A percentile compares a stretch with the other conserved stretches of the same genome.
Evolutionary conservation across 2,329 filamentous ascomycete genomes (phyloP).

Genomic region (Fusarium annulatum): DNA sequence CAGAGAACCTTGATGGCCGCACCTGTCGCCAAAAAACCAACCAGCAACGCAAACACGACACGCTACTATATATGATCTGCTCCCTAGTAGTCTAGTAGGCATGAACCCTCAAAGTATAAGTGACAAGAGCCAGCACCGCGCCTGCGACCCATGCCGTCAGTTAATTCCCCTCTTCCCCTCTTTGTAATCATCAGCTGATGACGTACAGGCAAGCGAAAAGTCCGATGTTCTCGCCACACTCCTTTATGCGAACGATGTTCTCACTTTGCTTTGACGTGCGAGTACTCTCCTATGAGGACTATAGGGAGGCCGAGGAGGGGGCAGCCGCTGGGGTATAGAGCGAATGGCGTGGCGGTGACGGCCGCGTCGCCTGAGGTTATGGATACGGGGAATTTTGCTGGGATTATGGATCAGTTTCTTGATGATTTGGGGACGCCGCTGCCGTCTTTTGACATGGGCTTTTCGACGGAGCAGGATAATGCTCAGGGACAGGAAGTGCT

Average conservation of each 20-base stretch:
- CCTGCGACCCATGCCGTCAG: constrained; percentile 31
- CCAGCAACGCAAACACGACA: neutral
- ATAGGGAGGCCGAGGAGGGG: constrained; percentile 8
- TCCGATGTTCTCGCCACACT: constrained; percentile 25
- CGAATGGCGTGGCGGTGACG: neutral
- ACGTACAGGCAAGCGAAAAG: constrained; percentile 28
- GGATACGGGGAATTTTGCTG: neutral
- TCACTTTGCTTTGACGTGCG: constrained; percentile 28
- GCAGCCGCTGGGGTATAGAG: neutral
- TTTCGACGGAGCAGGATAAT: neutral
- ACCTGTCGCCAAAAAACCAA: constrained; percentile 1
- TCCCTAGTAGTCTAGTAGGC: neutral
- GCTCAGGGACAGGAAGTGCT: accelerated
- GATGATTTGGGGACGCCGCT: neutral
- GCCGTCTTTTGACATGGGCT: neutral
- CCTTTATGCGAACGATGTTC: constrained; percentile 32
- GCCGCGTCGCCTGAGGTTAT: neutral
- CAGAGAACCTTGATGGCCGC: constrained; percentile 29
- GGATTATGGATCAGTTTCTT: constrained; percentile 16
- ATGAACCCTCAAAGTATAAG: constrained; percentile 25
- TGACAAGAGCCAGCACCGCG: constrained; percentile 32
- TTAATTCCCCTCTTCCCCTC: neutral
- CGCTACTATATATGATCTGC: neutral
- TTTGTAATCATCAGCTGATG: constrained; percentile 8
- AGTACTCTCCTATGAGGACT: constrained; percentile 27